Percentiles rank a stretch among this genome's conserved stretches.
Conservation (phyloP, 768 basidiomycete genomes). For the Clavulina sp. region DNA sequence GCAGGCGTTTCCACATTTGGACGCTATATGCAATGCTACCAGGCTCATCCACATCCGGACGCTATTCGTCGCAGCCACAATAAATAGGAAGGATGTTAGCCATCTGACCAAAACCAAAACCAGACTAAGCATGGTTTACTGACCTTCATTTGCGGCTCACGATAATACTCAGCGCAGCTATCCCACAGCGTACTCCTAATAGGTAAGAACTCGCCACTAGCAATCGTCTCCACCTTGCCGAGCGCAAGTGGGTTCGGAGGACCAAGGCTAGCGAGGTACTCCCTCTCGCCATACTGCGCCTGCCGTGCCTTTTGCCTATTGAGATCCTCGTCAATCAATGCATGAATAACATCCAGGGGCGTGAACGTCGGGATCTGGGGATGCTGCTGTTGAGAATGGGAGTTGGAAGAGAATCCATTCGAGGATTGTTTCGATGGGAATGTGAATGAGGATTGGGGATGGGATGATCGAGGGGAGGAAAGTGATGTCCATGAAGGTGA, state of each 20-base stretch:
- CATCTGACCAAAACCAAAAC: neutral
- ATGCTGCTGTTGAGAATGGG: neutral
- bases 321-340: slow-evolving; percentile 88
- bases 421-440: neutral
- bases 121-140: slow-evolving; percentile 14
- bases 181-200: slow-evolving; percentile 86
- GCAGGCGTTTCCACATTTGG: slow-evolving; percentile 83
- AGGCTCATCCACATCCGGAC: slow-evolving; percentile 89
- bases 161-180: slow-evolving; percentile 95
- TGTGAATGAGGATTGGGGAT: slow-evolving; percentile 11
- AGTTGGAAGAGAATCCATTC: neutral
- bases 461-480: neutral
- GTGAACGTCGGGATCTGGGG: slow-evolving; percentile 30
- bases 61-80: slow-evolving; percentile 27
- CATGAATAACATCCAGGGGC: slow-evolving; percentile 70
- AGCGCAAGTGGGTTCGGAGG: slow-evolving; percentile 34
- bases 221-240: neutral
- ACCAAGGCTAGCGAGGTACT: neutral
- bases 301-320: slow-evolving; percentile 62
- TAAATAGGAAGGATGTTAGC: slow-evolving; percentile 10
- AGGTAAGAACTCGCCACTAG: slow-evolving; percentile 67
- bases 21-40: slow-evolving; percentile 89
- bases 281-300: slow-evolving; percentile 14
- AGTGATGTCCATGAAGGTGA: slow-evolving; percentile 24
- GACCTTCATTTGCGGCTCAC: slow-evolving; percentile 97